phyloP scores from a whole-genome alignment of 495 filamentous ascomycete genomes.

The Viridothelium virens region DNA sequence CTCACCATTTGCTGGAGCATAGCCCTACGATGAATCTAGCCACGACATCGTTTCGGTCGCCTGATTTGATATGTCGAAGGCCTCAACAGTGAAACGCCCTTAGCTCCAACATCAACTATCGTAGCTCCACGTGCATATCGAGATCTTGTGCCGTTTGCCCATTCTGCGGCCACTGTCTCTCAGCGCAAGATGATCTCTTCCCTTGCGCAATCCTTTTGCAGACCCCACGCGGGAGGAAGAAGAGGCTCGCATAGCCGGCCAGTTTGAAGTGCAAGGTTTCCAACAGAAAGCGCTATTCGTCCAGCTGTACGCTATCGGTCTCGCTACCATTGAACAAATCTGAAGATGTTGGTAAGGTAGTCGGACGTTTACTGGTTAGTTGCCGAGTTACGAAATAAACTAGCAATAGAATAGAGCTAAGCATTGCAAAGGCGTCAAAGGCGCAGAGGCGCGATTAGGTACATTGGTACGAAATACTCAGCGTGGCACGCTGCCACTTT shows the following conservation, averaged over 20 bases:
- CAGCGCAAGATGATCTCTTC: neutral
- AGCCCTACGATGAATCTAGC: neutral
- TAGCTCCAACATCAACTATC: neutral
- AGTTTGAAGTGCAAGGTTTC: neutral
- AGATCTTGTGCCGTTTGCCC: neutral
- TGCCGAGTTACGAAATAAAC: neutral
- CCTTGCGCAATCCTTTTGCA: neutral
- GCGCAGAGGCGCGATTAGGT: neutral
- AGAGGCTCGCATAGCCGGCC: neutral
- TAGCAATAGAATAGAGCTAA: neutral
- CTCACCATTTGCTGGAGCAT: neutral
- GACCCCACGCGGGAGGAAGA: constrained; percentile 4
- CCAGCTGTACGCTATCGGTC: neutral
- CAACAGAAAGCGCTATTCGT: neutral
- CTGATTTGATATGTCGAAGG: neutral
- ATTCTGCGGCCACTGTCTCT: neutral
- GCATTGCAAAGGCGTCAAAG: no score
- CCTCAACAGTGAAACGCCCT: neutral
- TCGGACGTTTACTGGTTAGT: neutral
- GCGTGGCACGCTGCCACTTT: neutral
- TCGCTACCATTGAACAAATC: neutral
- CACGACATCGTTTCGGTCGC: neutral
- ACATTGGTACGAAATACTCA: neutral
- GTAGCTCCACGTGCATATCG: neutral
- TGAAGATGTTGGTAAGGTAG: neutral